phyloP scores from a whole-genome alignment of 352 stramenopile species.

The Elongisporangium prolatum region DNA sequence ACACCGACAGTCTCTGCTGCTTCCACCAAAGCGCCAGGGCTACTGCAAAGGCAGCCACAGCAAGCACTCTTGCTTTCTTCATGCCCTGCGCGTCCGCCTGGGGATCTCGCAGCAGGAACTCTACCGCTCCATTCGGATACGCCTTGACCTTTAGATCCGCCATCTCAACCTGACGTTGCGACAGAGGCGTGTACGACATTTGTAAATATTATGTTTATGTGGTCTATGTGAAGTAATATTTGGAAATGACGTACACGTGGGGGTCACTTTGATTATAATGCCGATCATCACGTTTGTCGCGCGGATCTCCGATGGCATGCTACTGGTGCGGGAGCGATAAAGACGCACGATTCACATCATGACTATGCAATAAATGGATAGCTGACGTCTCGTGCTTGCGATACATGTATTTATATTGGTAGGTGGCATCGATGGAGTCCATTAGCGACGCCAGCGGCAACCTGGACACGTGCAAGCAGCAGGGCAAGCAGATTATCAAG shows the following conservation, averaged over 20 bases:
- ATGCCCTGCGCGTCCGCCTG: neutral
- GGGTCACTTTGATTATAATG: slow-evolving; percentile 39
- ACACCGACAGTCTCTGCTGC: neutral
- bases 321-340: slow-evolving; percentile 56
- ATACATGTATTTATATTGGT: neutral
- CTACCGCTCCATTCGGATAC: neutral
- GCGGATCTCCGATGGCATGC: slow-evolving; percentile 91
- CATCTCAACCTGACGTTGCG: neutral
- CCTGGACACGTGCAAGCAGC: slow-evolving; percentile 88
- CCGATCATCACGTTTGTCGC: slow-evolving; percentile 94
- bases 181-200: neutral
- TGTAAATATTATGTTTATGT: neutral
- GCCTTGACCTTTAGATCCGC: neutral
- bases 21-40: neutral
- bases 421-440: slow-evolving; percentile 93
- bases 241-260: neutral
- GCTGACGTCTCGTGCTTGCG: neutral
- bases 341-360: neutral
- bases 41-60: neutral
- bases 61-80: neutral
- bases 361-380: neutral
- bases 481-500: slow-evolving; percentile 94
- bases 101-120: neutral
- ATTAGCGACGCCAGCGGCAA: slow-evolving; percentile 79
- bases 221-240: neutral